Conservation (phyloP, 257 asterid species). For the Verbena officinalis region DNA sequence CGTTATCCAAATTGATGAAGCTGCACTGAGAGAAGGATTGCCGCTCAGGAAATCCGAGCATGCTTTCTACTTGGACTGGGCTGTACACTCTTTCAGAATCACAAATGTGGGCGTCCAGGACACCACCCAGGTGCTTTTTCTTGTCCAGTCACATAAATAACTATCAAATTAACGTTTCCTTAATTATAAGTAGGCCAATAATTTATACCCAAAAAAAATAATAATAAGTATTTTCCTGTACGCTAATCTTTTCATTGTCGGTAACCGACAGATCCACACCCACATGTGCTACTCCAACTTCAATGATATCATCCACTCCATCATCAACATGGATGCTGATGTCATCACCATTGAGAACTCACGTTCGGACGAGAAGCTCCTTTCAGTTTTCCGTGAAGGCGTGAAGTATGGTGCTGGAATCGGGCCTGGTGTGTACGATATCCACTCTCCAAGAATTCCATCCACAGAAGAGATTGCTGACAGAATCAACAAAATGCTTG, state of each 20-base stretch:
- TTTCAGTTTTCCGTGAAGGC: conserved; percentile 96
- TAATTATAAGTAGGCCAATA: not conserved
- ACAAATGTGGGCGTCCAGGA: conserved; percentile 81
- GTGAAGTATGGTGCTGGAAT: conserved; percentile 96
- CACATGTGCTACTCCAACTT: conserved; percentile 99
- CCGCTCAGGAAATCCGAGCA: conserved; percentile 97
- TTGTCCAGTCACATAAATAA: not conserved
- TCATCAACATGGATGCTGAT: conserved; percentile 96
- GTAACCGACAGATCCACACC: conserved; percentile 75
- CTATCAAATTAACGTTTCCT: not conserved
- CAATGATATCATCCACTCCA: conserved; percentile 95
- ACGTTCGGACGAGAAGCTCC: conserved; percentile 94
- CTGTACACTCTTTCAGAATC: conserved; percentile 97
- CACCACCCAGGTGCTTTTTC: conserved; percentile 78
- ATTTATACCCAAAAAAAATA: too few relatives aligned
- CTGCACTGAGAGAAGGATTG: conserved; percentile 94
- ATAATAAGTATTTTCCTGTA: not conserved
- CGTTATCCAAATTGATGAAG: conserved; percentile 93
- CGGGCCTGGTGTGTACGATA: conserved; percentile 94
- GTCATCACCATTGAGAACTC: conserved; percentile 99
- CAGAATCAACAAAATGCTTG: conserved; percentile 96
- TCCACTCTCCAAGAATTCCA: conserved; percentile 98
- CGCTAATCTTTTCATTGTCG: not conserved
- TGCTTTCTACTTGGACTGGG: conserved; percentile 95
- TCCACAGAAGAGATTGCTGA: conserved; percentile 85